These are phyloP conservation scores for Proliferodiscus dingleyae DNA, from an alignment of 2,329 filamentous ascomycete genomes.

Conservation along the genomic window DNA sequence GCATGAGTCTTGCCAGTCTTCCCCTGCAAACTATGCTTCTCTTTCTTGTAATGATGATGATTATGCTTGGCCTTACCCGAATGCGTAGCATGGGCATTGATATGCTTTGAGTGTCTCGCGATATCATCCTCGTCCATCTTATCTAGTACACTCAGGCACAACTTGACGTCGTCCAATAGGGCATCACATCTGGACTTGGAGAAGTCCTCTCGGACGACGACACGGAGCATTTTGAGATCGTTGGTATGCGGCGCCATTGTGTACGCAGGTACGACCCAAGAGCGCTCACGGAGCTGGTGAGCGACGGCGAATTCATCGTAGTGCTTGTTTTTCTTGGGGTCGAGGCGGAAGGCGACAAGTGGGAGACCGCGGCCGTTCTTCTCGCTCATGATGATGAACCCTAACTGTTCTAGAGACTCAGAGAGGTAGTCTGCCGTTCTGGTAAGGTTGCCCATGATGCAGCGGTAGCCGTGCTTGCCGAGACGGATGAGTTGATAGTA, in stretches of 20 bases:
- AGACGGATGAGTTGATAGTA: slow-evolving; percentile 97
- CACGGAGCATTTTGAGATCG: slow-evolving; percentile 81
- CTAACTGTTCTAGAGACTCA: slow-evolving; percentile 64
- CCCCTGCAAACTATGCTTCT: slow-evolving; percentile 82
- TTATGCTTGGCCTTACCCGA: slow-evolving; percentile 24
- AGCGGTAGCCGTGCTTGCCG: slow-evolving; percentile 84
- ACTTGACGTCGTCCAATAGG: slow-evolving; percentile 72
- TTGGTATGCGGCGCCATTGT: slow-evolving; percentile 91
- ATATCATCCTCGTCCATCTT: slow-evolving; percentile 70
- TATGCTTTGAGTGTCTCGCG: slow-evolving; percentile 62
- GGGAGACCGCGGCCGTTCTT: slow-evolving; percentile 73
- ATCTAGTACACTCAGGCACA: slow-evolving; percentile 66
- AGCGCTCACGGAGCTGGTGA: slow-evolving; percentile 77
- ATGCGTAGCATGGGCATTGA: slow-evolving; percentile 49
- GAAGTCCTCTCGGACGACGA: slow-evolving; percentile 93
- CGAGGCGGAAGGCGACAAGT: slow-evolving; percentile 81
- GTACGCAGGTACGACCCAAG: slow-evolving; percentile 94
- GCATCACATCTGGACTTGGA: slow-evolving; percentile 74
- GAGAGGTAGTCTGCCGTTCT: slow-evolving; percentile 84
- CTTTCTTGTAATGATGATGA: slow-evolving; percentile 45
- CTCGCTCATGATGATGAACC: slow-evolving; percentile 86
- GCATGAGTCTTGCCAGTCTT: slow-evolving; percentile 88
- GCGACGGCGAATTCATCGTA: slow-evolving; percentile 77
- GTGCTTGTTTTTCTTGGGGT: slow-evolving; percentile 36
- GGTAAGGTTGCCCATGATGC: slow-evolving; percentile 93